Base-by-base conservation (phyloP, 2,329 filamentous ascomycete species). In the Bipolaris zeicola region DNA sequence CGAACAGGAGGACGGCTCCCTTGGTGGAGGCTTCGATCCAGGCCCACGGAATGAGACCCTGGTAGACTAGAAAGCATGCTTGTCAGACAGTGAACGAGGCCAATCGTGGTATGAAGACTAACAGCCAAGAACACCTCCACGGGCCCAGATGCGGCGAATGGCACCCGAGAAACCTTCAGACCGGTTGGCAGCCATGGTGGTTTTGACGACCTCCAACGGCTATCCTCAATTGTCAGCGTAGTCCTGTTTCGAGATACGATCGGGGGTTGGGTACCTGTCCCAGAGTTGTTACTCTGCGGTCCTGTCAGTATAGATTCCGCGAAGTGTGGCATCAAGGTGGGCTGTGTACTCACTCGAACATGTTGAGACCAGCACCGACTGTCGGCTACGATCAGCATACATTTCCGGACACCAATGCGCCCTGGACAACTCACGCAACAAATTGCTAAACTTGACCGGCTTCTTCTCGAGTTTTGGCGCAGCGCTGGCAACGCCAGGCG, bases 1-100 rank as follows among this genome's bases (percentile, higher is more conserved):
- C 94, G 82, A 99, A 99, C 79, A 99, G 91, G 75, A 99, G 90
- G 70, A 99, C 95, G 72, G 95, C 95, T 77, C 95, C 95, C 83
- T 99, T 99, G 81, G 95, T 98, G 75, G 94, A 98, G 77, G 95
- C 95, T 86, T 99, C 95, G 82, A 99, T 98, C 95, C 95, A 99
- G 80, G 95, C 95, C 73, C 69, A 74, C 64, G 95, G 95, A 78
- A 99, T 98, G 72, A 99, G 90, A 79, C 95, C 95, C 85, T 99
- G 95, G 85, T 97, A 99, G 84, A 97, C 94, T 98, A 76, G 65
- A 47, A 6, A 50, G 24, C 26, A 28, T 18, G 2, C 26, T 38
- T 37, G 60, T 70, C 60, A 69, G 69, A 60, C 26, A 16, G 20
- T 10, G 46, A 16, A 1, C 34, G 69, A 96, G 37, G 10, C 10